These are phyloP conservation scores for Candida sojae DNA, from an alignment of 1,139 yeast genomes.

Conservation along the genomic window DNA sequence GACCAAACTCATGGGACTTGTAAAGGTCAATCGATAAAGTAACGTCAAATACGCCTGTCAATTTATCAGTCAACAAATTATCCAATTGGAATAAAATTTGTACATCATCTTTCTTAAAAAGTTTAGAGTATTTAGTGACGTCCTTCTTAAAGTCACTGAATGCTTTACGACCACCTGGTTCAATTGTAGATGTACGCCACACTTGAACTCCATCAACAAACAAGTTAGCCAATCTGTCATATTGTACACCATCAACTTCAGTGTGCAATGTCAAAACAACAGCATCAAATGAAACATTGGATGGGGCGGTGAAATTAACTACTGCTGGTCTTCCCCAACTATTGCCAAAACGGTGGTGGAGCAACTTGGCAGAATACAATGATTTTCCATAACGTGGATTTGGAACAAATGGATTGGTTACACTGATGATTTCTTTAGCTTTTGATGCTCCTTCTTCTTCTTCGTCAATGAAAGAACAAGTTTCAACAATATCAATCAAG, in stretches of 20 bases:
- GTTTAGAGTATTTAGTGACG: conserved; percentile 53
- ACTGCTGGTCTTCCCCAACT: conserved; percentile 39
- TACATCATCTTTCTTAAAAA: conserved; percentile 46
- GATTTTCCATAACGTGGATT: conserved; percentile 30
- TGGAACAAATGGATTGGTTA: conserved; percentile 32
- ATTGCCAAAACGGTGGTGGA: conserved; percentile 38
- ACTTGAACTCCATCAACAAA: conserved; percentile 66
- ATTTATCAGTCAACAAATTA: conserved; percentile 56
- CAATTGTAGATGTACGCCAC: conserved; percentile 87
- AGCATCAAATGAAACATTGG: conserved; percentile 48
- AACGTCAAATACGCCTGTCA: conserved; percentile 65
- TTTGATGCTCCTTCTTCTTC: neutral
- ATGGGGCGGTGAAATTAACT: conserved; percentile 28
- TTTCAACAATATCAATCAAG: conserved; percentile 6
- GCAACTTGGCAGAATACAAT: conserved; percentile 23
- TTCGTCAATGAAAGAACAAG: neutral
- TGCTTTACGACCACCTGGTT: conserved; percentile 58
- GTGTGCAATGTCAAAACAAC: conserved; percentile 64
- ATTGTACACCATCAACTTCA: conserved; percentile 66
- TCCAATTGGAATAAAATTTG: conserved; percentile 58
- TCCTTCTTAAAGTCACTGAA: conserved; percentile 61
- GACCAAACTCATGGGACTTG: conserved; percentile 12
- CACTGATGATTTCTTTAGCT: conserved; percentile 24
- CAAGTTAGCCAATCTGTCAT: conserved; percentile 73
- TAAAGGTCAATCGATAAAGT: conserved; percentile 55